Conservation (phyloP, 441 rosid genomes). For the Populus trichocarpa region DNA sequence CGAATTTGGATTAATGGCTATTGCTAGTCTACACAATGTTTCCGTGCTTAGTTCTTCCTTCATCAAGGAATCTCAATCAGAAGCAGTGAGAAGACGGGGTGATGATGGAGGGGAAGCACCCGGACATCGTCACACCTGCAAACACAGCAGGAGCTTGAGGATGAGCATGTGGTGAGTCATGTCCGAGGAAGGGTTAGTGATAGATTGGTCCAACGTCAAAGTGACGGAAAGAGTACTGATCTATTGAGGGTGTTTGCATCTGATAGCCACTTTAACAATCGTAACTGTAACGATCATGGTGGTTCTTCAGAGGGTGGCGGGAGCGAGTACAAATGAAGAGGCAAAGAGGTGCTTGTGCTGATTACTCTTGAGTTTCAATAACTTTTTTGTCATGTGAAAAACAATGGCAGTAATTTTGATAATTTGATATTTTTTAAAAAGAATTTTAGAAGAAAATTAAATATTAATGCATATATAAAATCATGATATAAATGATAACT, state of each 20-base stretch:
- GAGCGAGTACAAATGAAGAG: constrained; percentile 24
- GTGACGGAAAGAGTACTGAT: constrained; percentile 33
- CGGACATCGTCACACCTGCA: constrained; percentile 74
- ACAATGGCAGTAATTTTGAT: too few species aligned
- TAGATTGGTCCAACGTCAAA: constrained; percentile 40
- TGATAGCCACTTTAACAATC: constrained; percentile 23
- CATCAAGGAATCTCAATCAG: constrained; percentile 61
- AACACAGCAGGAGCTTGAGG: constrained; percentile 93
- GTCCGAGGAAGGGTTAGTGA: constrained; percentile 48
- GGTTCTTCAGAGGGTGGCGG: constrained; percentile 43
- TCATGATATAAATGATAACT: too few species aligned
- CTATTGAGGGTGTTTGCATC: constrained; percentile 32
- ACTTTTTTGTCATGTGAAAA: background rate
- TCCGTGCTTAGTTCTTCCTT: constrained; percentile 69
- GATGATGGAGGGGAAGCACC: constrained; percentile 56
- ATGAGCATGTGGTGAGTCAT: constrained; percentile 65
- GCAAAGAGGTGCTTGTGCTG: background rate
- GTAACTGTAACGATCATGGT: constrained; percentile 27
- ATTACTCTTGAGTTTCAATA: background rate
- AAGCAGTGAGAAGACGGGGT: constrained; percentile 40
- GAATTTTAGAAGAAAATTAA: too few species aligned
- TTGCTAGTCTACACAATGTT: constrained; percentile 77
- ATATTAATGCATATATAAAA: too few species aligned
- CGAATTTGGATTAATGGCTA: constrained; percentile 53
- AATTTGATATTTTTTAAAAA: too few species aligned